Evolutionary conservation across 345 rosid species (phyloP).

Genomic region (Camelina hispida): DNA sequence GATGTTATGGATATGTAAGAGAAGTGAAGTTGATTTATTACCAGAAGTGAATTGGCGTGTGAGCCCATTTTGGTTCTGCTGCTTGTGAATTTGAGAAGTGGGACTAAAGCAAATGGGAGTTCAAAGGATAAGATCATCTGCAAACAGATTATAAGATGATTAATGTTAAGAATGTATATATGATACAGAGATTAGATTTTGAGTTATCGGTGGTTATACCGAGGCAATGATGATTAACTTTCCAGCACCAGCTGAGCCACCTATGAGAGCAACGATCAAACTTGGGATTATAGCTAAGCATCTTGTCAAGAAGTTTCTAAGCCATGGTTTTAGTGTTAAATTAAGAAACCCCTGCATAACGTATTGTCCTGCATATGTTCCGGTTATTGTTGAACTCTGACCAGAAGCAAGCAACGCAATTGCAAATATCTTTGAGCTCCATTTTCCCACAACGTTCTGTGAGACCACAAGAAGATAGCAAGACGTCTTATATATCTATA

Average conservation of each 20-base stretch:
- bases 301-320: conserved; percentile 75
- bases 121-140: conserved; percentile 97
- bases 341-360: conserved; percentile 96
- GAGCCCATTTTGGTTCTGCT: conserved; percentile 79
- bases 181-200: not conserved
- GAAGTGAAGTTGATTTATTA: conserved; percentile 40
- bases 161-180: not conserved
- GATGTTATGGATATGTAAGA: not conserved
- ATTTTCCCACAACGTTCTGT: conserved; percentile 84
- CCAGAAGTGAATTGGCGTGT: conserved; percentile 64
- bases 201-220: conserved; percentile 42
- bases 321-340: conserved; percentile 71
- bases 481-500: not conserved
- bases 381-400: conserved; percentile 95
- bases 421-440: conserved; percentile 93
- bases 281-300: conserved; percentile 90
- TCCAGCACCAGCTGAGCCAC: conserved; percentile 93
- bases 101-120: conserved; percentile 88
- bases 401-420: conserved; percentile 90
- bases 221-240: conserved; percentile 82
- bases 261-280: conserved; percentile 75
- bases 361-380: conserved; percentile 96
- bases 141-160: conserved; percentile 16
- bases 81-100: conserved; percentile 92
- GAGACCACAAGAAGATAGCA: conserved; percentile 24